Evolutionary conservation across 306 rosid species (phyloP).

Genomic region (Senna tora): DNA sequence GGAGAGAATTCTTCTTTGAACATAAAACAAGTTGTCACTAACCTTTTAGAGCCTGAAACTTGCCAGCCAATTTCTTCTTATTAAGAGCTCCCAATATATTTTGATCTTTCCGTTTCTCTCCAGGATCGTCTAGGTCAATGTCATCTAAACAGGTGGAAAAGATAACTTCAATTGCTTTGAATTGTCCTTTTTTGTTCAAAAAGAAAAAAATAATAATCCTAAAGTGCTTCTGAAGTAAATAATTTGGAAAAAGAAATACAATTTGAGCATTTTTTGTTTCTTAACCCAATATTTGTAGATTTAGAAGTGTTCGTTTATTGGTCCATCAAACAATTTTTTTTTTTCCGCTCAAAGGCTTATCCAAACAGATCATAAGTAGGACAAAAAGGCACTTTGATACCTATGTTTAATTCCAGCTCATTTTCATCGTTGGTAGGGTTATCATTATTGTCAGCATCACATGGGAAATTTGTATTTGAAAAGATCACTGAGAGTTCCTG

Average conservation of each 20-base stretch:
- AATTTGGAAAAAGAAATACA: neutral
- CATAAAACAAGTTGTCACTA: constrained; percentile 13
- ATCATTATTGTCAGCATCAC: constrained; percentile 48
- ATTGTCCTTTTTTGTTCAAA: neutral
- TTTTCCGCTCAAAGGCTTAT: neutral
- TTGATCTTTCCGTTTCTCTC: constrained; percentile 70
- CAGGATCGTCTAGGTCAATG: constrained; percentile 62
- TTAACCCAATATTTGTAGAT: neutral
- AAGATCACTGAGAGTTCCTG: constrained; percentile 63
- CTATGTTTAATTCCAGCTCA: constrained; percentile 59
- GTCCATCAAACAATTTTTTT: neutral
- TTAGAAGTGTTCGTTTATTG: neutral
- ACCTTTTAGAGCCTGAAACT: constrained; percentile 79
- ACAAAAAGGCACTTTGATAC: constrained; percentile 47
- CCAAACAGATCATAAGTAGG: constrained; percentile 13
- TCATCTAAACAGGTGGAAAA: constrained; percentile 58
- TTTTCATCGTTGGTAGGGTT: constrained; percentile 45
- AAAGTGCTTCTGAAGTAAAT: neutral
- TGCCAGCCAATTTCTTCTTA: constrained; percentile 74
- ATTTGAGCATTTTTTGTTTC: neutral
- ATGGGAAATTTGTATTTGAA: constrained; percentile 60
- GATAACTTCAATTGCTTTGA: neutral
- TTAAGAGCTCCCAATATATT: constrained; percentile 66
- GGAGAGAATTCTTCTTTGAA: neutral
- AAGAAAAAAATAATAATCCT: neutral